Percentiles rank a stretch among this genome's conserved stretches.
Evolutionary conservation across 768 basidiomycete species (phyloP).

Genomic region (Boletus reticulatus): DNA sequence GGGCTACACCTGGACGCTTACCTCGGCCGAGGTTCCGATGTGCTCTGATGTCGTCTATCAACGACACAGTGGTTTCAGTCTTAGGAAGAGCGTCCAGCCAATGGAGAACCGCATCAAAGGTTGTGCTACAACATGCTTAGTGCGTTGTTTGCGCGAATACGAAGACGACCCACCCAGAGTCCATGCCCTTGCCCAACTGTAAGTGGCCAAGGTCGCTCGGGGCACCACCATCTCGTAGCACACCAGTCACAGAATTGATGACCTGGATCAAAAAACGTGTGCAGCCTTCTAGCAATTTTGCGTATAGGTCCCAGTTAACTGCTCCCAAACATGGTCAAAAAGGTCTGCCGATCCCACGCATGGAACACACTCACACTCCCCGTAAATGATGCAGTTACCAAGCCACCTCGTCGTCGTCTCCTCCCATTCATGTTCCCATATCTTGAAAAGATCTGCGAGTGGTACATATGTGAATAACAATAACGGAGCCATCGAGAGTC

Average conservation of each 20-base stretch:
- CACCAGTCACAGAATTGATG: conserved; percentile 24
- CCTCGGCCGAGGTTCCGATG: conserved; percentile 30
- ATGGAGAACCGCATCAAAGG: conserved; percentile 22
- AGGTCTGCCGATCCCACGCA: neutral
- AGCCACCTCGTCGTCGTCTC: conserved; percentile 20
- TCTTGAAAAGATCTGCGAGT: conserved; percentile 25
- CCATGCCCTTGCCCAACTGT: conserved; percentile 30
- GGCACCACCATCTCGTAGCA: conserved; percentile 29
- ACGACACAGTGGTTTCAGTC: conserved; percentile 8
- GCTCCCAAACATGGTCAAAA: neutral
- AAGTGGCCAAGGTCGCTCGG: conserved; percentile 35
- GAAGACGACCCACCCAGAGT: conserved; percentile 40
- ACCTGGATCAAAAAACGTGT: conserved; percentile 41
- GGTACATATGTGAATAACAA: neutral
- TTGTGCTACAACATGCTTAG: conserved; percentile 17
- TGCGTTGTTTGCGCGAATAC: neutral
- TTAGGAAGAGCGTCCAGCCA: conserved; percentile 27
- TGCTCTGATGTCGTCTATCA: conserved; percentile 23
- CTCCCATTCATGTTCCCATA: conserved; percentile 25
- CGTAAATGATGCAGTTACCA: conserved; percentile 28
- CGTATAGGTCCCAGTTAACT: conserved; percentile 62
- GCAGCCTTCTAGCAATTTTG: conserved; percentile 41
- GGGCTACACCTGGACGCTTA: neutral
- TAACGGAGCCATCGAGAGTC: neutral
- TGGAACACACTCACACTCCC: conserved; percentile 43